Evolutionary conservation across 2,329 filamentous ascomycete genomes (phyloP), one percentile per base, ranked within the genome.

Genomic region (Cryphonectria nitschkei): DNA sequence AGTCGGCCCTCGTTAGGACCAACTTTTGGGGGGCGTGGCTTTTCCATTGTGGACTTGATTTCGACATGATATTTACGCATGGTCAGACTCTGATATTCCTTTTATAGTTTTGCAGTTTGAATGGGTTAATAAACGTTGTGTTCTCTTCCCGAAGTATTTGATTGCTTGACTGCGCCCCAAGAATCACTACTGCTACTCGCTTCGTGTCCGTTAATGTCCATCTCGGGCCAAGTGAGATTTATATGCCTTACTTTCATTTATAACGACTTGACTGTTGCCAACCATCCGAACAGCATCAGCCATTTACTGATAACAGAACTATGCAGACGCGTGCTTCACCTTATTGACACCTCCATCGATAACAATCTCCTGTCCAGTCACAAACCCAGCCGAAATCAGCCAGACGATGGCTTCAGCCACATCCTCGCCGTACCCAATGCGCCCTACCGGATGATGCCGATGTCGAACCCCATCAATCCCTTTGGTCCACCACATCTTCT

Each of bases 361-460:
- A 5, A 74, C 72, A 46, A 78, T 74, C 29, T 78, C 75, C 68
- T 78, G 75, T 7, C 77, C 77, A 14, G 76, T 76, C 19, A 78
- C 75, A 62, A 78, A 79, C 11, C 76, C 76, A 11, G 77, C 77
- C 41, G 73, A 70, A 26, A 78, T 74, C 56, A 79, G 64, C 72
- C 81, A 85, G 72, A 83, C 75, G 16, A 78, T 80, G 0, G 83
- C 82, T 67, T 84, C 80, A 14, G 81, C 80, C 52, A 85, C 81
- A 68, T 85, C 83, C 75, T 81, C 81, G 0, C 82, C 83, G 67
- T 80, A 78, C 2, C 83, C 83, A 0, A 82, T 82, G 43, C 83
- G 78, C 70, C 84, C 84, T 6, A 79, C 79, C 8, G 81, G 79
- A 75, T 85, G 83, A 56, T 82, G 78, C 7, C 79, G 75, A 26